Conservation (phyloP, 1,284 basidiomycete genomes). For the Leccinum proliferum region DNA sequence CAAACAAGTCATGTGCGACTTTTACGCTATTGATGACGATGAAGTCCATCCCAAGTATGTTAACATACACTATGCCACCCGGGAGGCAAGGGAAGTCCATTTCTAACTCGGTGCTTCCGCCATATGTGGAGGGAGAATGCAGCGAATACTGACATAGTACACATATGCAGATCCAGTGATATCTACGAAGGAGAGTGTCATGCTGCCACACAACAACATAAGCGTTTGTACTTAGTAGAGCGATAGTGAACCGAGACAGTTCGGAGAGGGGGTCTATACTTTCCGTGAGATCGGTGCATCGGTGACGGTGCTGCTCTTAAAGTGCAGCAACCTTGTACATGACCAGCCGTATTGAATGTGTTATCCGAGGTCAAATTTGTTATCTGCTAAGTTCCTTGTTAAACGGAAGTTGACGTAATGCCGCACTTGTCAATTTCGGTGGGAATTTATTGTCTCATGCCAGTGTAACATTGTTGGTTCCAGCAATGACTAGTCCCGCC, state of each 20-base stretch:
- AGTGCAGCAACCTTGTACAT: neutral
- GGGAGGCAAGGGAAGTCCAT: conserved; percentile 24
- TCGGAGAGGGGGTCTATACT: neutral
- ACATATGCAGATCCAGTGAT: conserved; percentile 1
- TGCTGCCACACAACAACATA: neutral
- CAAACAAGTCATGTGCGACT: conserved; percentile 35
- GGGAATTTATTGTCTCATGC: no score
- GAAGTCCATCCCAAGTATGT: conserved; percentile 31
- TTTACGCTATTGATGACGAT: conserved; percentile 35
- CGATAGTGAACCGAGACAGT: neutral
- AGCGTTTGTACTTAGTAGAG: neutral
- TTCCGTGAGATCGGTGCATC: neutral
- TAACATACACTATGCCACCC: conserved; percentile 32
- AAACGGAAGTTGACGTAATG: no score
- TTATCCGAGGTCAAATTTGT: neutral
- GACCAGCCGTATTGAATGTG: neutral
- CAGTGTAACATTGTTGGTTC: no score
- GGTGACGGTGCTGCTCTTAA: neutral
- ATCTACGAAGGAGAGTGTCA: neutral
- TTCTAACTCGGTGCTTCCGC: conserved; percentile 11
- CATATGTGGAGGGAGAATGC: conserved; percentile 11
- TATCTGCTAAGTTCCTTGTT: no score
- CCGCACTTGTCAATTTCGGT: no score
- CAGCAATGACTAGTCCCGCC: no score
- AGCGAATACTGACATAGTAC: conserved; percentile 7